Evolutionary conservation across 1,284 basidiomycete genomes (phyloP), one percentile per base, ranked within the genome.

Genomic region (Albatrellus sp.): DNA sequence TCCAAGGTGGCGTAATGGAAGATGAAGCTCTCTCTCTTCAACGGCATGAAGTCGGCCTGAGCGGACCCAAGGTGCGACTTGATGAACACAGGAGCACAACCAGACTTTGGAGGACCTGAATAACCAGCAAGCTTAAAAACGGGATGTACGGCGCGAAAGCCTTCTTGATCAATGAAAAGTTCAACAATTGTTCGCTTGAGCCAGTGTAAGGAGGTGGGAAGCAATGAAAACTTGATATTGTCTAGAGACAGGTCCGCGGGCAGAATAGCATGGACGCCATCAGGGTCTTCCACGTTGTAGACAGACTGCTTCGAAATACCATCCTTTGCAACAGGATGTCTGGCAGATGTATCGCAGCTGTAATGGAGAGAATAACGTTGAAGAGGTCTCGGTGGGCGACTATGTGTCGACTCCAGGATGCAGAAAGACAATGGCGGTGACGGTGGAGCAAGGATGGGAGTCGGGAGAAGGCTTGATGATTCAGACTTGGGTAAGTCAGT

Each of bases 161-260:
- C 79, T 61, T 89, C 86, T 59, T 89, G 86, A 55, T 89, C 87
- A 29, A 89, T 77, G 60, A 77, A 72, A 28, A 89, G 61, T 47
- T 83, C 73, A n/a, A 88, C 59, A 30, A 59, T 60, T 14, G 65
- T 64, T 40, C 68, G 63, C 45, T 68, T 63, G 8, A 85, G 65
- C 75, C 77, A 82, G 1, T 58, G 51, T 1, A 77, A 54, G 33
- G 63, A 57, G 13, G 54, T 51, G 0, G 70, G 70, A 12, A 73
- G 57, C 44, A 42, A 36, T 44, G 46, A 46, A 24, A 42, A 54
- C 43, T 37, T 53, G 43, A 30, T 35, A 41, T 46, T 6, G 44
- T 46, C 44, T 13, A 43, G 10, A 20, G 37, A 36, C 9, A 35
- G 14, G 11, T 33, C 40, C 30, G 33, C 31, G 34, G 39, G 32